Percentiles rank a stretch among this genome's conserved stretches.
Conservation (phyloP, 257 asterid species). For the Solanum medicagineum region DNA sequence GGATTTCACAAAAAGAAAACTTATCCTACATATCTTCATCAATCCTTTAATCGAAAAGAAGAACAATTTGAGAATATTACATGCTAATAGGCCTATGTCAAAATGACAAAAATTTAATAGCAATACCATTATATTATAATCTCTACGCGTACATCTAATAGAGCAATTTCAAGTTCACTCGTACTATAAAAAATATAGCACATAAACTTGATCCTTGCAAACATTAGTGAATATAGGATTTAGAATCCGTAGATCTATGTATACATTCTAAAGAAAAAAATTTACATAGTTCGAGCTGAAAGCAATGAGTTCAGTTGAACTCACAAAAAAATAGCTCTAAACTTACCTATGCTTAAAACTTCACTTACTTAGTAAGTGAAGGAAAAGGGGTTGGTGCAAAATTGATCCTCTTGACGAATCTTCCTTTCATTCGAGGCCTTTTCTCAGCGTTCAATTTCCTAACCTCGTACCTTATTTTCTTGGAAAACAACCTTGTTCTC, state of each 20-base stretch:
- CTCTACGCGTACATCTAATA: background rate
- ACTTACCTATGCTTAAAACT: background rate
- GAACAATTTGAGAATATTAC: background rate
- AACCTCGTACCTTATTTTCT: slow-evolving; percentile 64
- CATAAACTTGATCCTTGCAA: background rate
- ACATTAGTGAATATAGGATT: background rate
- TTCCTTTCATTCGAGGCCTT: slow-evolving; percentile 76
- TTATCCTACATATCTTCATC: too few species aligned
- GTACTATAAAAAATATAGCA: background rate
- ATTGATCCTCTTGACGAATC: slow-evolving; percentile 68
- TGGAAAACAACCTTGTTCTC: slow-evolving; percentile 50
- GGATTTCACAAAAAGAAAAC: too few species aligned
- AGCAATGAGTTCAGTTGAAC: background rate
- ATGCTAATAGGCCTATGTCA: background rate
- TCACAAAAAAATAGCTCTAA: background rate
- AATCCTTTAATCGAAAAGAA: too few species aligned
- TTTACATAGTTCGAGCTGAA: background rate
- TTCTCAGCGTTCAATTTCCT: slow-evolving; percentile 71
- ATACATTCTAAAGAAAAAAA: background rate
- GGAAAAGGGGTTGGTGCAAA: slow-evolving; percentile 26
- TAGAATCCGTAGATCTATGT: background rate
- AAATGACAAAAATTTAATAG: background rate
- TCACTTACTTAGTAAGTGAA: slow-evolving; percentile 22
- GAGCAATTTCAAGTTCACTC: background rate
- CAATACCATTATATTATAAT: background rate